These are phyloP conservation scores for Cyclostephanos invisitatus DNA, from an alignment of 108 stramenopile species.

Conservation along the genomic window DNA sequence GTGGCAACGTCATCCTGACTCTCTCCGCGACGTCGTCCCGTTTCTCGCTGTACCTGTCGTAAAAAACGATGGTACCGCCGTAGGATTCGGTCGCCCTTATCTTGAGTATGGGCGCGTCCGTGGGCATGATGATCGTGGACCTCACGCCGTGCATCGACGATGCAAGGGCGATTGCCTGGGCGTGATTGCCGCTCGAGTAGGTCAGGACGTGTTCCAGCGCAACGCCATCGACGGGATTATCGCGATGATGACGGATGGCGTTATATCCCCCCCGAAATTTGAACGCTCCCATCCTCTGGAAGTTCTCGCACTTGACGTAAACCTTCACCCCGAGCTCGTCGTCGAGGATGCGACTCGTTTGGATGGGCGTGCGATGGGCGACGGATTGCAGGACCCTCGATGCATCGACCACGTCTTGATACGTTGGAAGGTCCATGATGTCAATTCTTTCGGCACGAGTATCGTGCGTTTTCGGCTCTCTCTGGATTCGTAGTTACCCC, in stretches of 20 bases:
- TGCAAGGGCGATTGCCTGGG: slow-evolving; percentile 53
- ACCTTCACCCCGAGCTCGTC: slow-evolving; percentile 28
- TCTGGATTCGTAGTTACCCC: too few relatives aligned
- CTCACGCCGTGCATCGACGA: slow-evolving; percentile 23
- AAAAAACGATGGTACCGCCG: slow-evolving; percentile 39
- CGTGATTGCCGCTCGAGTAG: slow-evolving; percentile 52
- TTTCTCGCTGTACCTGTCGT: slow-evolving; percentile 47
- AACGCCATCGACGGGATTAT: neutral
- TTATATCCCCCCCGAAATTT: slow-evolving; percentile 45
- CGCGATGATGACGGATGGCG: slow-evolving; percentile 26
- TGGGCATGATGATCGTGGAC: slow-evolving; percentile 52
- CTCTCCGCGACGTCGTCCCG: slow-evolving; percentile 39
- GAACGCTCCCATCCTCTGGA: slow-evolving; percentile 52
- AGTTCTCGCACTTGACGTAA: slow-evolving; percentile 45
- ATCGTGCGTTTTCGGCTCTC: too few relatives aligned
- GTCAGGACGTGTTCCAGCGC: slow-evolving; percentile 34
- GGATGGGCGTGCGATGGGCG: slow-evolving; percentile 40
- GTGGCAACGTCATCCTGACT: slow-evolving; percentile 25
- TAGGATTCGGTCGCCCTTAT: slow-evolving; percentile 42
- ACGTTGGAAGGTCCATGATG: slow-evolving; percentile 42
- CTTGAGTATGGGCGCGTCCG: slow-evolving; percentile 45
- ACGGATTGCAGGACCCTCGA: slow-evolving; percentile 20
- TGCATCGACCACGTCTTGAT: slow-evolving; percentile 37
- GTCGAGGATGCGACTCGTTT: slow-evolving; percentile 44
- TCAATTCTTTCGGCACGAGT: too few relatives aligned